Base-by-base conservation (phyloP, 345 rosid species). In the Euphorbia lathyris region DNA sequence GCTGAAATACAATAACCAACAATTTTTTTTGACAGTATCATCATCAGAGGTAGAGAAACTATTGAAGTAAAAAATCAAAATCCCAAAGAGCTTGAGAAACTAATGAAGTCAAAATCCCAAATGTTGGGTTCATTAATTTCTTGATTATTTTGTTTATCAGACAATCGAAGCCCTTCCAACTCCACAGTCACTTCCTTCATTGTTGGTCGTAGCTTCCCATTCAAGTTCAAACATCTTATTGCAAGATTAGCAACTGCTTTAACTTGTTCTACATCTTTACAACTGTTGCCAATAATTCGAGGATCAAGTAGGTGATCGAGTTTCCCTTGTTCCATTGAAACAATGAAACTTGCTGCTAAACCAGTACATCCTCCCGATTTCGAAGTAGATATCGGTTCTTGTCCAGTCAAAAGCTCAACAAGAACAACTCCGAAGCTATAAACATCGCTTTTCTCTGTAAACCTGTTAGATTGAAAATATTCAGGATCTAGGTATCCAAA, bases 351-450 rank as follows among this genome's bases (percentile, higher is more conserved):
- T 13, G 48, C 14, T 1, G 47, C 74, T 22, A 78, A 62, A 30
- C 71, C 57, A 26, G 32, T 66, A 0, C 43, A 34, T 42, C 56
- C 64, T 5, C 53, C 56, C 10, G 62, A 12, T 0, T 23, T 52
- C 3, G 27, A 13, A 1, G 51, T 27, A 5, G 59, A 76, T 20
- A 76, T 19, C 7, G 76, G 69, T 26, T 61, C 58, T 53, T 62
- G 4, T 36, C 76, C 80, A 0, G 65, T 76, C 29, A 72, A 30
- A n/a, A 66, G 68, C 72, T 76, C 76, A 0, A 47, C 69, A 0
- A 76, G 72, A 22, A 71, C 76, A 14, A 76, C 80, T 3, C 76
- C 80, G 23, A 76, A 76, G 12, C 79, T 76, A 23, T 71, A 76
- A 23, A 71, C 72, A 29, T 71, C 72, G 1, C 76, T 76, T 17